Percentiles rank a stretch among this genome's conserved stretches.
phyloP scores from a whole-genome alignment of 2,329 filamentous ascomycete species.

The Pseudogymnoascus sp. region DNA sequence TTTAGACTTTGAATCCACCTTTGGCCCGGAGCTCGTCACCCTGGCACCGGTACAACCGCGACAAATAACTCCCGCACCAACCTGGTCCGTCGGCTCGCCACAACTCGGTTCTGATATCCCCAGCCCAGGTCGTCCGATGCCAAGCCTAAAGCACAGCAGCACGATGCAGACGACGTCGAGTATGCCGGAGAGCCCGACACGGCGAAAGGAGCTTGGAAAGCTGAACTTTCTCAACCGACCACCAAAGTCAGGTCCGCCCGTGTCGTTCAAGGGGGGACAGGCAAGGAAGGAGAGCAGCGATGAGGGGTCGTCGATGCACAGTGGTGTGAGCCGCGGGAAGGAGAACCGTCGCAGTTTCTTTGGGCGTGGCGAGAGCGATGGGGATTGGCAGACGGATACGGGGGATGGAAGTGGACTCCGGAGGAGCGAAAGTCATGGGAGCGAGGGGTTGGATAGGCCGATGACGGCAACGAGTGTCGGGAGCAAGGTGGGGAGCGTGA shows the following conservation, averaged over 20 bases:
- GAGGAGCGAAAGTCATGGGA: neutral
- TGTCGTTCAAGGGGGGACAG: neutral
- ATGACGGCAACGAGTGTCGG: constrained; percentile 18
- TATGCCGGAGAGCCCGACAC: constrained; percentile 1
- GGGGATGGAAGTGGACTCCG: constrained; percentile 5
- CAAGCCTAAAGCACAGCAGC: constrained; percentile 21
- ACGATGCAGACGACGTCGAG: constrained; percentile 15
- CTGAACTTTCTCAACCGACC: neutral
- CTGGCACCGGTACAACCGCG: constrained; percentile 45
- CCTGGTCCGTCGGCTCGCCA: constrained; percentile 24
- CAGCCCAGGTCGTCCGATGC: constrained; percentile 16
- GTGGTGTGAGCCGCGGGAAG: constrained; percentile 12
- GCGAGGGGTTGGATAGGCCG: constrained; percentile 12
- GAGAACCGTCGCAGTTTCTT: constrained; percentile 20
- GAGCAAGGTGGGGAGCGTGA: constrained; percentile 26
- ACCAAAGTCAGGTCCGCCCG: neutral
- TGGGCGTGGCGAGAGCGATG: constrained; percentile 7
- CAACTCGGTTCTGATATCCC: constrained; percentile 10
- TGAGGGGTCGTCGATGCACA: constrained; percentile 7
- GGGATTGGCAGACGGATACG: constrained; percentile 8
- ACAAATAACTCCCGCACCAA: constrained; percentile 33
- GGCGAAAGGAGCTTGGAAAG: neutral
- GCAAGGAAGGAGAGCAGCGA: constrained; percentile 12
- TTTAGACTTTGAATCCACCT: constrained; percentile 52
- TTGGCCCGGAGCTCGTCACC: constrained; percentile 56